phyloP scores from a whole-genome alignment of 2,329 filamentous ascomycete species.

The Sarocladium oryzae region DNA sequence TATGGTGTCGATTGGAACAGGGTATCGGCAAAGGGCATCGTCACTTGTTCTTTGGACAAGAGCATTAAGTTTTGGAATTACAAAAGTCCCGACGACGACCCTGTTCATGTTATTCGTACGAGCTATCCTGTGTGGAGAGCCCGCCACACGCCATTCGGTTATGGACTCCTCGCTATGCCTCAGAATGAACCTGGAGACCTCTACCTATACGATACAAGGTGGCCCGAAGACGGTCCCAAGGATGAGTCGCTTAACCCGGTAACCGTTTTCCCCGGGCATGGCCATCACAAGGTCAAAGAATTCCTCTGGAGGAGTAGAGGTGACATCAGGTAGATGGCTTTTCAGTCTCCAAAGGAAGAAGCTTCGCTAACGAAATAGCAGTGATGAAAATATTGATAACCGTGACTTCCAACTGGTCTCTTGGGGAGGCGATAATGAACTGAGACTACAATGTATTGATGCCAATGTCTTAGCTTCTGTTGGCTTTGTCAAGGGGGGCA shows the following conservation, averaged over 20 bases:
- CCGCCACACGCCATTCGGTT: conserved; percentile 83
- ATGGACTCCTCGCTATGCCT: conserved; percentile 82
- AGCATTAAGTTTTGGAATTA: conserved; percentile 95
- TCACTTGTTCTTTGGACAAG: conserved; percentile 85
- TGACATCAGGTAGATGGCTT: conserved; percentile 34
- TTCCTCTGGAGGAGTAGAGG: conserved; percentile 85
- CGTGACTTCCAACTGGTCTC: conserved; percentile 90
- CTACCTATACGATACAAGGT: conserved; percentile 71
- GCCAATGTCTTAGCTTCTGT: conserved; percentile 58
- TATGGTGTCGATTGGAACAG: conserved; percentile 95
- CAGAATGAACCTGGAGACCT: conserved; percentile 81
- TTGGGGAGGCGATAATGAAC: conserved; percentile 81
- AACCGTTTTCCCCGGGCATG: conserved; percentile 54
- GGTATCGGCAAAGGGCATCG: conserved; percentile 61
- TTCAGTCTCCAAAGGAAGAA: neutral
- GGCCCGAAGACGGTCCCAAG: conserved; percentile 34
- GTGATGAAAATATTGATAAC: conserved; percentile 63
- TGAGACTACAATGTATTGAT: conserved; percentile 71
- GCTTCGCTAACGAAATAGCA: neutral
- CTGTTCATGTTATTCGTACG: conserved; percentile 72
- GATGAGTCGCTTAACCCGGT: conserved; percentile 44
- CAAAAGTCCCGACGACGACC: conserved; percentile 49
- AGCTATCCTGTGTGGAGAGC: conserved; percentile 88
- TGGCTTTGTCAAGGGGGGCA: conserved; percentile 65
- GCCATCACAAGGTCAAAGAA: conserved; percentile 71